phyloP scores from a whole-genome alignment of 2,329 filamentous ascomycete species.

The Colletotrichum nymphaeae region DNA sequence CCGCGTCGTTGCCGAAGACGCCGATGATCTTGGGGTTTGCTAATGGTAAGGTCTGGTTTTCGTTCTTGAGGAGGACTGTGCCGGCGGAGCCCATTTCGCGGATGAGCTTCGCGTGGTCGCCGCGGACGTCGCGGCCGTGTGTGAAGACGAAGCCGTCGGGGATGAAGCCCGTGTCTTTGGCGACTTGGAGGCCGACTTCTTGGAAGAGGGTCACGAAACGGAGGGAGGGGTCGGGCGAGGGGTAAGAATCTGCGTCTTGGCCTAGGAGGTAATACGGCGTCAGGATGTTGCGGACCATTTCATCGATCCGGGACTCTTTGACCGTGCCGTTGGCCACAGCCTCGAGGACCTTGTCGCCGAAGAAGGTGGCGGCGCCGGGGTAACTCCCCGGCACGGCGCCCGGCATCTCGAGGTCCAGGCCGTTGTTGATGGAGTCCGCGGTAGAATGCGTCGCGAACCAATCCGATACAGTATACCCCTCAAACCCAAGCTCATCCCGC shows the following conservation, averaged over 20 bases:
- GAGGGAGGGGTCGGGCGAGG: not conserved
- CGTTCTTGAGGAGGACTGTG: too few species aligned
- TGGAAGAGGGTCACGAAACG: not conserved
- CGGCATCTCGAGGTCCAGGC: not conserved
- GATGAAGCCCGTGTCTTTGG: not conserved
- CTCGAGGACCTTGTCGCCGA: not conserved
- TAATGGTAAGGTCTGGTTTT: too few species aligned
- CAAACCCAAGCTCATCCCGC: not conserved
- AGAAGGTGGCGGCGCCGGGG: not conserved
- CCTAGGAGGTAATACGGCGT: not conserved
- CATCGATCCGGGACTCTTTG: not conserved
- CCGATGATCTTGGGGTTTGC: too few species aligned
- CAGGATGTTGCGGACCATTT: not conserved
- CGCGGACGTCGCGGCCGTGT: not conserved
- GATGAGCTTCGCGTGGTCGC: too few species aligned
- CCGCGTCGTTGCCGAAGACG: too few species aligned
- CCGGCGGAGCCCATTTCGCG: too few species aligned
- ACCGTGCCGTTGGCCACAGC: not conserved
- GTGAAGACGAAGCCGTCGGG: not conserved
- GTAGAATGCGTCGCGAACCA: not conserved
- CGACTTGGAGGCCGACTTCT: not conserved
- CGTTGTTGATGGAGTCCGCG: not conserved
- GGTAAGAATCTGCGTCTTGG: not conserved
- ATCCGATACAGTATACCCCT: not conserved
- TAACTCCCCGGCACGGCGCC: not conserved